Base-by-base conservation (phyloP, 2,329 filamentous ascomycete species). In the Chrysoporthe puriensis region DNA sequence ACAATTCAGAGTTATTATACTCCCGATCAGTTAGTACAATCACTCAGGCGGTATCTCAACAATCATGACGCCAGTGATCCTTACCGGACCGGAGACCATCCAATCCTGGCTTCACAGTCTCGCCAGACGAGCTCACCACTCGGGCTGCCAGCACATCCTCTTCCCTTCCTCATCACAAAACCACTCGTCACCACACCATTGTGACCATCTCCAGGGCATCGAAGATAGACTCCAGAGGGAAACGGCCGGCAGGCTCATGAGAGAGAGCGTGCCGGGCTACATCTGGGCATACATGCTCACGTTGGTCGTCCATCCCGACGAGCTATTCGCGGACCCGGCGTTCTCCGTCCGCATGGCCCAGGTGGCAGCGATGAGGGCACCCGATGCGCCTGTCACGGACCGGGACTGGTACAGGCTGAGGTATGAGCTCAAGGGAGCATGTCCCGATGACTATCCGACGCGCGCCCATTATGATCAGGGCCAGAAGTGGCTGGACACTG, bases 241-340 rank as follows among this genome's bases (percentile, higher is more conserved):
- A 14, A 54, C 61, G 2, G 61, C 61, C 18, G 61, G 48, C 13
- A 40, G 48, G 11, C 46, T 63, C 5, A 34, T 63, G 18, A 21
- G 48, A 34, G 61, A 63, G 5, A 63, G 61, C 36, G 46, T 63
- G 14, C 61, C 61, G 4, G 61, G 61, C 34, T 16, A 63, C 34
- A 63, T 63, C 46, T 63, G 61, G 61, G 61, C 61, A 7, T 63
- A 63, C 48, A 63, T 63, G 61, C 48, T 63, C 34, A 63, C 61
- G 34, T 34, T 63, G 40, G 61, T 63, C 4, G 61, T 63, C 13
- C 61, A 63, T 16, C 61, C 61, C 9, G 61, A 63, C 48, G 61
- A 63, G 32, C 61, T 63, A 4, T 63, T 63, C 18, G 61, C 46
- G 34, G 46, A 63, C 13, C 61, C 61, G 2, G 61, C 61, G 36